These are phyloP conservation scores for Colletotrichum sp. DNA, from an alignment of 2,329 filamentous ascomycete genomes.

Conservation along the genomic window DNA sequence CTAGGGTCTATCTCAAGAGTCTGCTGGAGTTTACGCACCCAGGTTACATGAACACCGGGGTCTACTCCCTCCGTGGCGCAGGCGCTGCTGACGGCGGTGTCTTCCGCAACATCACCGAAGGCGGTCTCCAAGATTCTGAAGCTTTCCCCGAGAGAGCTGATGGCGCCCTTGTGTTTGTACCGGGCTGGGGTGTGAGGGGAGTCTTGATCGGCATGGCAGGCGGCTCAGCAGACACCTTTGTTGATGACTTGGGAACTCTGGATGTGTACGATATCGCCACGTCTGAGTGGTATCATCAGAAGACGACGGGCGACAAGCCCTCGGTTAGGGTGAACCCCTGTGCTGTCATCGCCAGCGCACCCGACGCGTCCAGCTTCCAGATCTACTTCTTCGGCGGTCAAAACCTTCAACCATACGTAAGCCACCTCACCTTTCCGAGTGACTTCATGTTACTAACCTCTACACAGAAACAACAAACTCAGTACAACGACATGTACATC, in stretches of 20 bases:
- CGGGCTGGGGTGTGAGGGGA: slow-evolving; percentile 74
- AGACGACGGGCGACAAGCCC: slow-evolving; percentile 67
- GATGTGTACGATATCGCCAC: slow-evolving; percentile 80
- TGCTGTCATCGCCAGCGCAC: slow-evolving; percentile 70
- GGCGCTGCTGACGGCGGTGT: slow-evolving; percentile 66
- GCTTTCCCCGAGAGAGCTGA: slow-evolving; percentile 78
- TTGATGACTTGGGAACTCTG: slow-evolving; percentile 56
- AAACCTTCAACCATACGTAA: slow-evolving; percentile 69
- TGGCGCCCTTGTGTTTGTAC: slow-evolving; percentile 74
- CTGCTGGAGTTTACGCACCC: slow-evolving; percentile 80
- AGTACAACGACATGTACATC: slow-evolving; percentile 78
- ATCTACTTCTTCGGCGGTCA: slow-evolving; percentile 82
- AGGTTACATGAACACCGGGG: slow-evolving; percentile 67
- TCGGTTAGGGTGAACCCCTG: slow-evolving; percentile 75
- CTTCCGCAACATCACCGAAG: slow-evolving; percentile 77
- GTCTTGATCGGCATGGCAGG: slow-evolving; percentile 76
- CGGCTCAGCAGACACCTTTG: slow-evolving; percentile 72
- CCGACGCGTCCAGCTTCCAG: slow-evolving; percentile 77
- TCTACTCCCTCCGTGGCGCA: slow-evolving; percentile 57
- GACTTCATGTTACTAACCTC: too few species aligned
- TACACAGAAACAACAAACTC: slow-evolving; percentile 47
- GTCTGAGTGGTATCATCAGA: slow-evolving; percentile 76
- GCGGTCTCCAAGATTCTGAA: slow-evolving; percentile 60
- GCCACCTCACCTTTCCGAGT: too few species aligned
- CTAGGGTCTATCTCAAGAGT: slow-evolving; percentile 74